These are phyloP conservation scores for Manihot esculenta DNA, from an alignment of 441 rosid species.

Conservation along the genomic window DNA sequence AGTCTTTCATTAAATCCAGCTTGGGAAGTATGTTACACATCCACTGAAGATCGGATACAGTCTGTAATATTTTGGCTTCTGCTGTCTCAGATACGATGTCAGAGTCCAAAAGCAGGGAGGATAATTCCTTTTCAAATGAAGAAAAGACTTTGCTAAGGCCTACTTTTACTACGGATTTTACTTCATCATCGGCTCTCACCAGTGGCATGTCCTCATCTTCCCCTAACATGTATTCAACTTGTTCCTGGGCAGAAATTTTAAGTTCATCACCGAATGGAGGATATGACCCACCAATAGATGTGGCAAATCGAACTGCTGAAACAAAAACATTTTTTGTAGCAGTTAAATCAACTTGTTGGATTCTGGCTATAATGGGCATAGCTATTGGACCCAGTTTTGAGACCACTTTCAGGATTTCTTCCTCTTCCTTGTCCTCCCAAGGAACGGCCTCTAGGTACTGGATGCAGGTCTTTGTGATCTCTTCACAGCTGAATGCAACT, in stretches of 20 bases:
- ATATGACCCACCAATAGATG: constrained; percentile 48
- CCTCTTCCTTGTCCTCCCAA: constrained; percentile 57
- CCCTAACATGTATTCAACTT: constrained; percentile 83
- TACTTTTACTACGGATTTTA: constrained; percentile 49
- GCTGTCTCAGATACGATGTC: constrained; percentile 29
- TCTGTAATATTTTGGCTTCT: constrained; percentile 40
- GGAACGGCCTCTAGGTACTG: constrained; percentile 45
- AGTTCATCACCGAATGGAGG: constrained; percentile 67
- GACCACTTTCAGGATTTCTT: constrained; percentile 42
- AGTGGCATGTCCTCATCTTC: constrained; percentile 58
- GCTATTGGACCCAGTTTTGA: constrained; percentile 43
- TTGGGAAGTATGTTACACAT: constrained; percentile 60
- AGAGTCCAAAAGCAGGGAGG: constrained; percentile 43
- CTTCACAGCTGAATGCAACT: constrained; percentile 41
- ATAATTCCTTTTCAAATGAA: constrained; percentile 46
- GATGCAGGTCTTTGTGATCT: constrained; percentile 41
- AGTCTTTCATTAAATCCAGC: constrained; percentile 79
- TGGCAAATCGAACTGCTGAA: constrained; percentile 77
- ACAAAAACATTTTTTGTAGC: constrained; percentile 61
- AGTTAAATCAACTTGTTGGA: constrained; percentile 45
- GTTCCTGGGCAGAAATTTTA: constrained; percentile 82
- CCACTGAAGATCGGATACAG: constrained; percentile 69
- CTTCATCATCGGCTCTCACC: constrained; percentile 60
- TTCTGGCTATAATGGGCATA: constrained; percentile 53
- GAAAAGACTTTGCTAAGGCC: constrained; percentile 56